Evolutionary conservation across 495 filamentous ascomycete genomes (phyloP).

Genomic region (Talaromyces trachyspermus): DNA sequence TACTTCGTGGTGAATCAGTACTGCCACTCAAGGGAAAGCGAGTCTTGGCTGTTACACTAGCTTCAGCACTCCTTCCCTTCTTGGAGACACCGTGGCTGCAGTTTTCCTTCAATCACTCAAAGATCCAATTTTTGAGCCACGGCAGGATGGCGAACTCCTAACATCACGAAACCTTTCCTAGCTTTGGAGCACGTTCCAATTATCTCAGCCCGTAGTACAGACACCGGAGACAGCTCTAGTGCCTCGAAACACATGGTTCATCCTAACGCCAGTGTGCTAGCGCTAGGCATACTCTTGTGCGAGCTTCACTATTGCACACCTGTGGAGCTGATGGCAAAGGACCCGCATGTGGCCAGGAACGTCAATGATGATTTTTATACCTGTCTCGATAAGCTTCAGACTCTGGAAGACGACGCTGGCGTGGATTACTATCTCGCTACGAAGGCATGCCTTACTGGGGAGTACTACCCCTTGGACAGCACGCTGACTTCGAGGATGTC

Average conservation of each 20-base stretch:
- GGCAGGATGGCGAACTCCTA: constrained; percentile 19
- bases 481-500: constrained; percentile 19
- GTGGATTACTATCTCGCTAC: constrained; percentile 28
- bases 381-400: constrained; percentile 19
- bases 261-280: constrained; percentile 25
- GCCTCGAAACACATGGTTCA: constrained; percentile 19
- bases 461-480: constrained; percentile 23
- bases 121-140: constrained; percentile 24
- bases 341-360: constrained; percentile 14
- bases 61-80: constrained; percentile 23
- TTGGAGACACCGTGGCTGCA: constrained; percentile 27
- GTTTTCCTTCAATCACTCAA: constrained; percentile 26
- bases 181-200: constrained; percentile 22
- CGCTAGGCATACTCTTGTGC: constrained; percentile 27
- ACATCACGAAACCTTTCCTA: constrained; percentile 25
- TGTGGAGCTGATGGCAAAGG: constrained; percentile 20
- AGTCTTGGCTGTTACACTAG: constrained; percentile 22
- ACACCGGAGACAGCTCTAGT: constrained; percentile 11
- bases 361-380: constrained; percentile 26
- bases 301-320: constrained; percentile 29
- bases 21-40: constrained; percentile 23
- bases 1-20: constrained; percentile 16
- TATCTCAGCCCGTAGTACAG: constrained; percentile 15
- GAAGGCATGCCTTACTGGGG: constrained; percentile 24
- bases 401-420: constrained; percentile 23